Evolutionary conservation across 2,329 filamentous ascomycete species (phyloP), one percentile per base, ranked within the genome.

Genomic region (Fusarium sp.): DNA sequence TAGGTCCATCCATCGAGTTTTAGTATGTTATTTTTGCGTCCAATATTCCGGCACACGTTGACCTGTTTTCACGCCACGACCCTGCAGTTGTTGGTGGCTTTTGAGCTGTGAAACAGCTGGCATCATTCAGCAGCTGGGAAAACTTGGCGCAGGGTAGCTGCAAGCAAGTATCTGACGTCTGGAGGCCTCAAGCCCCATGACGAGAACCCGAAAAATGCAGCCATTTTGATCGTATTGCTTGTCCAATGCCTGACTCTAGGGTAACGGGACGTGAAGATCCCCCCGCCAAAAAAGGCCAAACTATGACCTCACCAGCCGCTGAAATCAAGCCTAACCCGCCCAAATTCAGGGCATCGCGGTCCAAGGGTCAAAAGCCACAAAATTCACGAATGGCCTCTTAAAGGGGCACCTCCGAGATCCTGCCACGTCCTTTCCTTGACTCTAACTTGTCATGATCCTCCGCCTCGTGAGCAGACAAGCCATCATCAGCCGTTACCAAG

Each of bases 241-340:
- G 35, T 64, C 36, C 16, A 56, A 45, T 27, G 29, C 18, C 13
- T 56, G 27, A 18, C 58, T 75, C 58, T 40, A 74, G 64, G 70
- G 67, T 74, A 75, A 31, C 33, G 27, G 3, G 40, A 20, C 14
- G 38, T 10, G 62, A 61, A 47, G 20, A 65, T 59, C 59, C 50
- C 47, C 54, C 57, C 61, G 29, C 61, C 57, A 63, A 22, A 11
- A 31, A 9, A 25, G 42, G 40, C 50, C 20, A 27, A 14, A 27
- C 67, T 59, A 76, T 76, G 74, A 76, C 74, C 72, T 77, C 74
- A 76, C 74, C 52, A 11, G 52, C 71, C 63, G 59, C 69, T 52
- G 56, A 71, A 69, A 65, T 33, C 66, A 75, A 75, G 72, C 72
- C 38, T 60, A 62, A 54, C 45, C 59, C 50, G 63, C 57, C 61